A percentile compares a stretch with the other conserved stretches of the same genome.
Conservation (phyloP, 2,329 filamentous ascomycete genomes). For the Botrytis paeoniae region DNA sequence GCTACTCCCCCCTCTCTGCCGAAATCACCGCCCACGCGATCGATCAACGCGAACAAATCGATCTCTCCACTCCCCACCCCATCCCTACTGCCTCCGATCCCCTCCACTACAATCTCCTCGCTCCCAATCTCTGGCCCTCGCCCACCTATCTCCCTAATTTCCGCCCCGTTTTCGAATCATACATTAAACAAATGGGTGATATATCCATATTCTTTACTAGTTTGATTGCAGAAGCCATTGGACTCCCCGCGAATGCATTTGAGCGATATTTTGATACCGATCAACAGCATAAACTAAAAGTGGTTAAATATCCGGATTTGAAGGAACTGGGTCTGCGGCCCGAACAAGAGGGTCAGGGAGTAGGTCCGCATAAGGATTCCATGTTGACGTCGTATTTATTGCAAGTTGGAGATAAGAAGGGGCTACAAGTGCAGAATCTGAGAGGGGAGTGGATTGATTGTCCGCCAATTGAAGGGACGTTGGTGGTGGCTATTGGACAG, state of each 20-base stretch:
- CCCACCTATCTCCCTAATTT: slow-evolving; percentile 62
- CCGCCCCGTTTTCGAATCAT: slow-evolving; percentile 65
- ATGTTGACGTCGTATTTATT: slow-evolving; percentile 81
- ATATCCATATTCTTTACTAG: slow-evolving; percentile 73
- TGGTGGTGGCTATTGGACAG: slow-evolving; percentile 86
- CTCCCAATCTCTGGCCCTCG: slow-evolving; percentile 79
- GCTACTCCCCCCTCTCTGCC: slow-evolving; percentile 63
- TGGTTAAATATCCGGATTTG: slow-evolving; percentile 80
- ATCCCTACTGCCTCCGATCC: slow-evolving; percentile 61
- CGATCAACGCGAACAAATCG: slow-evolving; percentile 84
- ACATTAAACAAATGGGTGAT: slow-evolving; percentile 71
- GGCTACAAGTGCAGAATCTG: slow-evolving; percentile 81
- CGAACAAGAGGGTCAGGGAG: slow-evolving; percentile 51
- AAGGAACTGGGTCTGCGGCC: slow-evolving; percentile 50
- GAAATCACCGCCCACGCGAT: slow-evolving; percentile 70
- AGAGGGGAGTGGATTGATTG: slow-evolving; percentile 78
- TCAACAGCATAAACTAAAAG: slow-evolving; percentile 81
- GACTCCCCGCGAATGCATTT: slow-evolving; percentile 67
- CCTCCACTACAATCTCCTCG: slow-evolving; percentile 70
- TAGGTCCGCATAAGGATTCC: slow-evolving; percentile 80
- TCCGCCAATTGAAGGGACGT: slow-evolving; percentile 69
- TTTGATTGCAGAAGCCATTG: slow-evolving; percentile 81
- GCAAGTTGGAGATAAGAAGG: slow-evolving; percentile 72
- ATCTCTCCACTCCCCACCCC: slow-evolving; percentile 76
- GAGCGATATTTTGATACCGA: slow-evolving; percentile 70